These are phyloP conservation scores for Pelargonium exstipulatum DNA, from an alignment of 441 rosid species.

Conservation along the genomic window DNA sequence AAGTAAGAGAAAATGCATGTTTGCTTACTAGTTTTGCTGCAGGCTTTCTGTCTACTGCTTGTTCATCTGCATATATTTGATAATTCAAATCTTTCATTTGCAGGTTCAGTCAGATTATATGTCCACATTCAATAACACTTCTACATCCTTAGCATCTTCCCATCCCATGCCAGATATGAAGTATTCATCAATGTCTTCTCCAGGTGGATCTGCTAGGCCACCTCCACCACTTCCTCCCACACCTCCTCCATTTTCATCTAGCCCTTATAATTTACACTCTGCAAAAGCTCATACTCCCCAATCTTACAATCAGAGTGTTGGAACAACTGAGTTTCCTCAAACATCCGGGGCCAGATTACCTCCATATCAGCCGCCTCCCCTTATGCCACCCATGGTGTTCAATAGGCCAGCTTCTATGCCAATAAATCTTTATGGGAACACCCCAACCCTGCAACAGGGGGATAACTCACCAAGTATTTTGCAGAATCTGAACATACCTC, in stretches of 20 bases:
- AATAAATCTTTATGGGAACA: slow-evolving; percentile 45
- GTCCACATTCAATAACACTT: slow-evolving; percentile 30
- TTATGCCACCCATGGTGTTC: slow-evolving; percentile 60
- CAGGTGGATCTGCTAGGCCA: slow-evolving; percentile 68
- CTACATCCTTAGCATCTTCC: slow-evolving; percentile 33
- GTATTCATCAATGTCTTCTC: slow-evolving; percentile 43
- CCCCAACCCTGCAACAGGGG: slow-evolving; percentile 49
- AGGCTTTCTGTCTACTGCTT: slow-evolving; percentile 9
- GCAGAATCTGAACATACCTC: slow-evolving; percentile 47
- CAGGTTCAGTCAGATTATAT: slow-evolving; percentile 55
- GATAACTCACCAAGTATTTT: slow-evolving; percentile 49
- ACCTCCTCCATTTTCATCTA: slow-evolving; percentile 76
- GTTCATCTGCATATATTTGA: slow-evolving; percentile 10
- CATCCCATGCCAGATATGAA: slow-evolving; percentile 35
- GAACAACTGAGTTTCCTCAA: slow-evolving; percentile 55
- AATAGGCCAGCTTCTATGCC: slow-evolving; percentile 63
- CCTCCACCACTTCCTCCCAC: slow-evolving; percentile 81
- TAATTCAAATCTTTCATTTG: slow-evolving; percentile 19
- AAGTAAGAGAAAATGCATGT: slow-evolving; percentile 29
- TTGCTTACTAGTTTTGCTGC: slow-evolving; percentile 1
- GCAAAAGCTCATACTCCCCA: slow-evolving; percentile 54
- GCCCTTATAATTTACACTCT: slow-evolving; percentile 55
- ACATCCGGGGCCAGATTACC: slow-evolving; percentile 45
- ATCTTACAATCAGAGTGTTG: slow-evolving; percentile 52
- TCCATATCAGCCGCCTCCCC: slow-evolving; percentile 55